Evolutionary conservation across 768 basidiomycete species (phyloP), one percentile per base, ranked within the genome.

Genomic region (Podaxis sp.): DNA sequence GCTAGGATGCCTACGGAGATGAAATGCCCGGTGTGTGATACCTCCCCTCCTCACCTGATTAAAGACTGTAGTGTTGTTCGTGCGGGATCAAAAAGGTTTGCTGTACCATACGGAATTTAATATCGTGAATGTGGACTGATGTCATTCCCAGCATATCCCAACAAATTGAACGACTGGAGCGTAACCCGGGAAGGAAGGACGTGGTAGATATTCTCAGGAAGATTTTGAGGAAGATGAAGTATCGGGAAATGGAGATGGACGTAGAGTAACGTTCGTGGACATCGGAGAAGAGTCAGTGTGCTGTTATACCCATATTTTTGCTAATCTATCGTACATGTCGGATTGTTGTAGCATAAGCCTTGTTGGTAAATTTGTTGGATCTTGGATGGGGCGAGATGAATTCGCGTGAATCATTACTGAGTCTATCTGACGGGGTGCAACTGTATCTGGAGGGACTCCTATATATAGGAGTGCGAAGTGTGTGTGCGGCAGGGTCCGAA

Each of bases 21-120:
- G 5, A 5, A 25, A 9, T 90, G 88, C 62, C 67, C 71, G 3
- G 72, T 89, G 42, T 90, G 89, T 61, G 72, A 69, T 46, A 64
- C 63, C 28, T 62, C 71, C 3, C 73, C 79, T 42, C 69, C 72
- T 42, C 86, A 87, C 69, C 61, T 75, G 21, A 63, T 82, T 9
- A 77, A 82, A 67, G 76, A 79, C 27, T 92, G 90, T 66, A 82
- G 86, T 14, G 66, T 82, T 23, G 77, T 87, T 2, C 62, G 61
- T 5, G 74, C 76, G 55, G 89, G 88, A 1, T 73, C 82, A 0
- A 71, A 75, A 58, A 87, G 82, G 89, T 88, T 63, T 48, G 56
- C 61, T 50, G 54, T 42, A 32, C 27, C 28, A 55, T 27, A 16
- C 35, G 47, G 14, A 23, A 44, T 48, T 42, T 23, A 32, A 23